Evolutionary conservation across 139 green algal genomes (phyloP), one percentile per base, ranked within the genome.

Genomic region (Micromonas commoda): DNA sequence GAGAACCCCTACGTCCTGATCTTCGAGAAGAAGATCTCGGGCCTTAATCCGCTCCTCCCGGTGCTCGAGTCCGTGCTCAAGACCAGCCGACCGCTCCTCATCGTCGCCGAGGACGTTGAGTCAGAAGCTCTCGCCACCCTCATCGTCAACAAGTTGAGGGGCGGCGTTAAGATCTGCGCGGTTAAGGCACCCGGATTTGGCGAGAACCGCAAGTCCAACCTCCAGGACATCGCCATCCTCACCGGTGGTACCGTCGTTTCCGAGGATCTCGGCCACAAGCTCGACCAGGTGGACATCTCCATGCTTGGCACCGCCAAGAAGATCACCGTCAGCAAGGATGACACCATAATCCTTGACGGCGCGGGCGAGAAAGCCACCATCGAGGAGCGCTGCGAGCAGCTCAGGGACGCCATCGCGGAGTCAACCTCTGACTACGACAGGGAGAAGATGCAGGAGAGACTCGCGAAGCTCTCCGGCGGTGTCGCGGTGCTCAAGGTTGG

Each of bases 41-140:
- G 91, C 31, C 94, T 95, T 0, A 90, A 95, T 68, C 94, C 98
- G 82, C 96, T 99, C 74, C 91, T 99, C 35, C 82, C 85, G 74
- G 90, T 97, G 51, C 89, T 98, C 79, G 94, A 98, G 86, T 87
- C 87, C 6, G 88, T 90, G 71, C 96, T 98, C 81, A 89, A 92
- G 53, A 88, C 89, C 67, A 91, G 91, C 80, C 97, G 93, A 90
- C 94, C 96, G 16, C 84, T 99, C 73, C 83, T 98, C 34, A 93
- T 99, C 84, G 97, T 99, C 88, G 96, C 96, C 3, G 96, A 99
- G 88, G 96, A 99, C 83, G 93, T 99, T 82, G 96, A 99, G 90
- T 93, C 98, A 87, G 96, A 99, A 89, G 92, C 96, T 0, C 89
- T 99, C 65, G 96, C 96, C 70, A 99, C 96, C 6, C 89, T 99